Evolutionary conservation across 1,139 yeast species (phyloP).

Genomic region (Pneumocystis canis): DNA sequence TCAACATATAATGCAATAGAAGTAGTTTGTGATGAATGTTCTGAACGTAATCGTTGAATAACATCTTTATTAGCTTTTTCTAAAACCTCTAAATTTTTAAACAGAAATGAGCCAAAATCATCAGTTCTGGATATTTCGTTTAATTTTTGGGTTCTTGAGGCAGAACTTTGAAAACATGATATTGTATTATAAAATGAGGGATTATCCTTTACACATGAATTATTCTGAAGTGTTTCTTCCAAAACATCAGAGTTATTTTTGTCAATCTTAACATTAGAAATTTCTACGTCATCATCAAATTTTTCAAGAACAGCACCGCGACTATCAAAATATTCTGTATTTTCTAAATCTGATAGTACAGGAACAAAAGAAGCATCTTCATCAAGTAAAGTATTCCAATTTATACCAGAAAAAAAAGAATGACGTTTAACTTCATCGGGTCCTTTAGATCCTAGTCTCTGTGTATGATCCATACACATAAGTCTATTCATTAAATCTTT

Average conservation of each 20-base stretch:
- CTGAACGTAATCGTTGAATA: constrained; percentile 68
- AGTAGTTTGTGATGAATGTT: constrained; percentile 31
- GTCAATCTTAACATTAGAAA: constrained; percentile 3
- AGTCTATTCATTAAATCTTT: constrained; percentile 55
- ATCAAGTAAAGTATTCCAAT: constrained; percentile 62
- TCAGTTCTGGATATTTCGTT: constrained; percentile 44
- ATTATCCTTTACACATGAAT: not conserved
- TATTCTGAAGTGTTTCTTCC: not conserved
- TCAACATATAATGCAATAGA: constrained; percentile 6
- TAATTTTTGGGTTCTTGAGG: constrained; percentile 43
- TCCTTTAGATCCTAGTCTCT: constrained; percentile 62
- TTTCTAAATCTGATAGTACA: constrained; percentile 59
- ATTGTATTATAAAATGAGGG: constrained; percentile 37
- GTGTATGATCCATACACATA: constrained; percentile 45
- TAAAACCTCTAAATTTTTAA: constrained; percentile 72
- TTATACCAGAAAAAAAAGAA: constrained; percentile 54
- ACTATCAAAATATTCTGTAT: constrained; percentile 78
- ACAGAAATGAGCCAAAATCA: constrained; percentile 89
- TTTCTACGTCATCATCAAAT: constrained; percentile 14
- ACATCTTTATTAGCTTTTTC: constrained; percentile 92
- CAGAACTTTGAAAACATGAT: constrained; percentile 43
- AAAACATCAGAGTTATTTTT: not conserved
- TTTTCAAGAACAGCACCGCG: constrained; percentile 60
- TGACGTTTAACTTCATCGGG: constrained; percentile 67
- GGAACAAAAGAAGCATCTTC: constrained; percentile 83